phyloP scores from a whole-genome alignment of 345 rosid species.

The Arabidopsis suecica region DNA sequence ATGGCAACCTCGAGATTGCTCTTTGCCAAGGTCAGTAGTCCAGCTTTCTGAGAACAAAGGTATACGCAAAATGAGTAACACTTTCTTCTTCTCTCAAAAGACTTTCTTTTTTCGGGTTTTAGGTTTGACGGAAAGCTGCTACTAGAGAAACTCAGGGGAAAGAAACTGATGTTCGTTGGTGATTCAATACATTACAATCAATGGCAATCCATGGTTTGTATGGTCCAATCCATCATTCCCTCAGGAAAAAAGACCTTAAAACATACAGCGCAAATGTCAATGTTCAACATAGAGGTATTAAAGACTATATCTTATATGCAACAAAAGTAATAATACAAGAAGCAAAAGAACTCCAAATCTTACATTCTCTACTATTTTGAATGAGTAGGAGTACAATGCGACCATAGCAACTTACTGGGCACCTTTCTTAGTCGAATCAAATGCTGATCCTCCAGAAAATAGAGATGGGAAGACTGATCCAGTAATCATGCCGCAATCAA shows the following conservation, averaged over 20 bases:
- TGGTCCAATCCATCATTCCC: constrained; percentile 58
- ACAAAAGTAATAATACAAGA: background rate
- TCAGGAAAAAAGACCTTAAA: constrained; percentile 50
- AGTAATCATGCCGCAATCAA: constrained; percentile 57
- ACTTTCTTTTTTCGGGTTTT: constrained; percentile 6
- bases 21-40: constrained; percentile 72
- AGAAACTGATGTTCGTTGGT: constrained; percentile 72
- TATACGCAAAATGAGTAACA: background rate
- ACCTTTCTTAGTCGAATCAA: constrained; percentile 70
- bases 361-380: background rate
- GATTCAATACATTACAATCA: constrained; percentile 70
- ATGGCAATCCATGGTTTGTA: constrained; percentile 73
- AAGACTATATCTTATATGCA: constrained; percentile 9
- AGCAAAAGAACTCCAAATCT: constrained; percentile 15
- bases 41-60: background rate
- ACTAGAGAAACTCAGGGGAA: constrained; percentile 62
- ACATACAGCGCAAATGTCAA: constrained; percentile 44
- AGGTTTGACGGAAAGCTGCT: constrained; percentile 63
- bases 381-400: constrained; percentile 62
- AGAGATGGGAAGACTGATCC: constrained; percentile 57
- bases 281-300: constrained; percentile 54
- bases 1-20: constrained; percentile 94
- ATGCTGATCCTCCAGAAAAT: constrained; percentile 57
- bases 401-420: constrained; percentile 71
- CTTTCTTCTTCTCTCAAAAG: background rate